A percentile compares a stretch with the other conserved stretches of the same genome.
Conservation (phyloP, 148 eudicot genomes). For the Rhododendron ovatum region DNA sequence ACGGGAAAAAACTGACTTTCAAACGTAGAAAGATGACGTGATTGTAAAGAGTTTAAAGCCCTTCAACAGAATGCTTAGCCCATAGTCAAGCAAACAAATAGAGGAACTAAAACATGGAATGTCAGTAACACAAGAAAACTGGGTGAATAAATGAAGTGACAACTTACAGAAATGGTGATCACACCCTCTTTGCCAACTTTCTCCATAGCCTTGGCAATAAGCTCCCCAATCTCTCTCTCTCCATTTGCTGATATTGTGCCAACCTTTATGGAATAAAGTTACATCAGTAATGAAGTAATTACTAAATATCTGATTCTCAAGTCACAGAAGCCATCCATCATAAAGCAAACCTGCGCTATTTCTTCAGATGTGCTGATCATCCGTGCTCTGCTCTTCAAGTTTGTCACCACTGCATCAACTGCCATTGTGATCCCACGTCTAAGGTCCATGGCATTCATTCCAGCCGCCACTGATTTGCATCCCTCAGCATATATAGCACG, state of each 20-base stretch:
- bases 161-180: slow-evolving; percentile 35
- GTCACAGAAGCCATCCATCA: neutral
- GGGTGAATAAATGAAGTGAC: neutral
- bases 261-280: slow-evolving; percentile 22
- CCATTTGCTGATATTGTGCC: slow-evolving; percentile 50
- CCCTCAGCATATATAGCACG: slow-evolving; percentile 63
- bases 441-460: slow-evolving; percentile 76
- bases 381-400: slow-evolving; percentile 37
- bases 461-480: slow-evolving; percentile 78
- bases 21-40: neutral
- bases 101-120: neutral
- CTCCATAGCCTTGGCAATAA: slow-evolving; percentile 61
- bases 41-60: neutral
- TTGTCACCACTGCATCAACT: slow-evolving; percentile 41
- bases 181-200: slow-evolving; percentile 59
- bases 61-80: neutral
- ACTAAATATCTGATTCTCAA: neutral
- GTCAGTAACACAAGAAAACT: neutral
- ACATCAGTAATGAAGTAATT: neutral
- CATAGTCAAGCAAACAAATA: neutral
- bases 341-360: slow-evolving; percentile 29
- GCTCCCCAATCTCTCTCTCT: slow-evolving; percentile 52
- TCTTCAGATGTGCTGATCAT: slow-evolving; percentile 47
- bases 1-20: neutral
- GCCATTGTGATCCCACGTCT: slow-evolving; percentile 57